Conservation (phyloP, 2,329 filamentous ascomycete species). For the Xylaria sp. region DNA sequence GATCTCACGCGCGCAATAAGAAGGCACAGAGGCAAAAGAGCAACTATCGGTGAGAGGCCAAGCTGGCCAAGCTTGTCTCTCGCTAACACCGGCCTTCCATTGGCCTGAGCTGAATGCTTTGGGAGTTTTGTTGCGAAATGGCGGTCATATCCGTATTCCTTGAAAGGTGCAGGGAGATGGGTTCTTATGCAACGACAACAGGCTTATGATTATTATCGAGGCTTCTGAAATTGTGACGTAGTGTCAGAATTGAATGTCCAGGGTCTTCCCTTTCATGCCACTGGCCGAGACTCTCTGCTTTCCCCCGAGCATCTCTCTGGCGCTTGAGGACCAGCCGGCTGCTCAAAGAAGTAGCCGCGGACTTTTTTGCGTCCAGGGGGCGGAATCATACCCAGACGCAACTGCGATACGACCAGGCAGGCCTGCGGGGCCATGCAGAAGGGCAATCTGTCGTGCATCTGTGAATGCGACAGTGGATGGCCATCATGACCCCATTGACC, state of each 20-base stretch:
- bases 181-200: neutral
- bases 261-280: neutral
- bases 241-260: slow-evolving; percentile 4
- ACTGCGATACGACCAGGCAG: slow-evolving; percentile 17
- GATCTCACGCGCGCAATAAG: neutral
- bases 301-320: slow-evolving; percentile 9
- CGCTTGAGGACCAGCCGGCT: slow-evolving; percentile 1
- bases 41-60: slow-evolving; percentile 33
- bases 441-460: slow-evolving; percentile 32
- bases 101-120: slow-evolving; percentile 9
- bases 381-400: slow-evolving; percentile 18
- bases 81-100: slow-evolving; percentile 6
- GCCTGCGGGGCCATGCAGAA: slow-evolving; percentile 13
- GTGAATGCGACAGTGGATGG: slow-evolving; percentile 27
- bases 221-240: slow-evolving; percentile 15
- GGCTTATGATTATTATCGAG: neutral
- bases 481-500: slow-evolving; percentile 30
- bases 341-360: slow-evolving; percentile 32
- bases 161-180: slow-evolving; percentile 1
- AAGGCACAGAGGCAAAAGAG: slow-evolving; percentile 3
- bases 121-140: slow-evolving; percentile 22
- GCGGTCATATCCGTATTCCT: slow-evolving; percentile 23
- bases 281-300: neutral
- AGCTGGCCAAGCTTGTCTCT: slow-evolving; percentile 7
- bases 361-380: slow-evolving; percentile 29